A percentile compares a stretch with the other conserved stretches of the same genome.
These are phyloP conservation scores for Tuber magnatum DNA, from an alignment of 495 filamentous ascomycete genomes.

Conservation along the genomic window DNA sequence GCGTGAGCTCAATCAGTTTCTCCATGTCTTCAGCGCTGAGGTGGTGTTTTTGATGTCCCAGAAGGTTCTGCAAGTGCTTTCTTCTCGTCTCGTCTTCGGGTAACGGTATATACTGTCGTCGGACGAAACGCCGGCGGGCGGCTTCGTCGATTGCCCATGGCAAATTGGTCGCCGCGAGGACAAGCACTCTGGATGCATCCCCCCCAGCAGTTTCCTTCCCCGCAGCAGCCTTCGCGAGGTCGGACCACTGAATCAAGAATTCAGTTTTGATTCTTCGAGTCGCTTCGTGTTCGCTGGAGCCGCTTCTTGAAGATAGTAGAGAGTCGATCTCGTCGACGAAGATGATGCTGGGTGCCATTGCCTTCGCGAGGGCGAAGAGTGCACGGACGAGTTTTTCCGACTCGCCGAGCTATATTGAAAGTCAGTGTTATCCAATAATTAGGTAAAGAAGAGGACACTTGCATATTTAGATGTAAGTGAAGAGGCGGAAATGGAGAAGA, in stretches of 20 bases:
- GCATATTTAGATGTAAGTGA: conserved; percentile 87
- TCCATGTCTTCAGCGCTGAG: conserved; percentile 68
- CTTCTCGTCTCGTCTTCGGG: conserved; percentile 75
- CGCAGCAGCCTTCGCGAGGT: conserved; percentile 83
- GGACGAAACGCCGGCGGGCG: conserved; percentile 81
- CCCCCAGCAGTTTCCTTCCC: conserved; percentile 65
- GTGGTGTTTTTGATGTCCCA: conserved; percentile 80
- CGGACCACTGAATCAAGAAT: conserved; percentile 95
- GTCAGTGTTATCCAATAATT: background rate
- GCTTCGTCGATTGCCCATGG: conserved; percentile 99
- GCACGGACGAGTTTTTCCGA: conserved; percentile 94
- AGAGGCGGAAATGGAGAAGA: conserved; percentile 93
- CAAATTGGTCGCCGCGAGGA: conserved; percentile 91
- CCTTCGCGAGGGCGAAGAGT: conserved; percentile 81
- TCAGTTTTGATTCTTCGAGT: conserved; percentile 94
- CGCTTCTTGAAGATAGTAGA: conserved; percentile 73
- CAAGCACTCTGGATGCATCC: conserved; percentile 84
- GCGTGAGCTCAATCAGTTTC: conserved; percentile 70
- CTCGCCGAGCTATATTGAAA: conserved; percentile 60
- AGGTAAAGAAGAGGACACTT: conserved; percentile 5
- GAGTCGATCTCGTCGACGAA: conserved; percentile 99
- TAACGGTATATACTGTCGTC: conserved; percentile 90
- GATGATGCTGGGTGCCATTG: conserved; percentile 89
- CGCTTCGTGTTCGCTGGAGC: conserved; percentile 82
- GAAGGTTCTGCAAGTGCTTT: conserved; percentile 65